These are phyloP conservation scores for Cyclocybe aegerita DNA, from an alignment of 768 basidiomycete species.

Conservation along the genomic window DNA sequence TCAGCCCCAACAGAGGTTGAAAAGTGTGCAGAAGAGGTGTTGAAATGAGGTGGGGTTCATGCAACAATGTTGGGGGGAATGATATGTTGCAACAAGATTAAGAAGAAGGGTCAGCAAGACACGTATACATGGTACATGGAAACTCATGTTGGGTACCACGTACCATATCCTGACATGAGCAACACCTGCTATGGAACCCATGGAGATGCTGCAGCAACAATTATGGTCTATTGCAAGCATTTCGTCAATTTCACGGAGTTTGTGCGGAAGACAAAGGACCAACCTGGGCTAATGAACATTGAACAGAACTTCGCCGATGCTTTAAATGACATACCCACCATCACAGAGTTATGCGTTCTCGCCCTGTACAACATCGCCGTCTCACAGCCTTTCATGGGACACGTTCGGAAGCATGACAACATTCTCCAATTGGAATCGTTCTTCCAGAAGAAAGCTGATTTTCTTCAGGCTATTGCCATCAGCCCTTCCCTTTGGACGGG, in stretches of 20 bases:
- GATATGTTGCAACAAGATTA: not conserved
- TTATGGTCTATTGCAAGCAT: too few species aligned
- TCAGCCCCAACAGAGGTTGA: too few species aligned
- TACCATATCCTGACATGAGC: slow-evolving; percentile 19
- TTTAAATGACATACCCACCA: slow-evolving; percentile 21
- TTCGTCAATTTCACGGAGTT: too few species aligned
- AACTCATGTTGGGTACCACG: not conserved
- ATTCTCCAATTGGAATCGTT: slow-evolving; percentile 20
- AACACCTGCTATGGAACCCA: slow-evolving; percentile 18
- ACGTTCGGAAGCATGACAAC: slow-evolving; percentile 18
- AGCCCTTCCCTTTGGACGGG: slow-evolving; percentile 17
- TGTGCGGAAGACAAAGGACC: too few species aligned
- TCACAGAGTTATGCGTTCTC: slow-evolving; percentile 23
- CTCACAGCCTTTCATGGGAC: slow-evolving; percentile 23
- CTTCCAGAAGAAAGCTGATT: slow-evolving; percentile 12
- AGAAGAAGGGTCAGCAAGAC: not conserved
- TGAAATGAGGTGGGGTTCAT: too few species aligned
- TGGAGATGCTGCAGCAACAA: slow-evolving; percentile 11
- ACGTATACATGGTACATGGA: slow-evolving; percentile 6
- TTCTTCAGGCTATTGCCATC: slow-evolving; percentile 11
- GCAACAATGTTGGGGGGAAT: not conserved
- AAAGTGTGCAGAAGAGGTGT: too few species aligned
- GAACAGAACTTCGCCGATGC: slow-evolving; percentile 23
- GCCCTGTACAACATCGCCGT: slow-evolving; percentile 19
- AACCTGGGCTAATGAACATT: slow-evolving; percentile 28